Evolutionary conservation across 306 rosid genomes (phyloP).

Genomic region (Senna siamea): DNA sequence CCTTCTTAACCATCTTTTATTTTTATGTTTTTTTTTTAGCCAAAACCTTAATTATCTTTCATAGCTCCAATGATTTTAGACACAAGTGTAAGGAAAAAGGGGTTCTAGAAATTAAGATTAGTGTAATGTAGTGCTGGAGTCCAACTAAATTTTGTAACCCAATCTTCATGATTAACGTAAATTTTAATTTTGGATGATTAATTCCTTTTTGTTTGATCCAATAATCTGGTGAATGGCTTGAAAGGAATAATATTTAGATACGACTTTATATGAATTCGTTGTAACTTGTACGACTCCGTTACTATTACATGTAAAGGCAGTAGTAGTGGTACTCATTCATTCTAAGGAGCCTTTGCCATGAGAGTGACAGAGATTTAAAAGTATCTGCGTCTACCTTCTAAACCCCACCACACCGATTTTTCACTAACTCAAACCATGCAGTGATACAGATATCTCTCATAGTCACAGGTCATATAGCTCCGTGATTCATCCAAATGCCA

Average conservation of each 20-base stretch:
- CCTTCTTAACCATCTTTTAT: neutral
- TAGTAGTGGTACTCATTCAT: neutral
- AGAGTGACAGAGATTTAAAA: neutral
- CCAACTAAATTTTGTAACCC: no score
- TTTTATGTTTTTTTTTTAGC: no score
- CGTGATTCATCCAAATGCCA: constrained; percentile 36
- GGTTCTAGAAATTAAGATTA: neutral
- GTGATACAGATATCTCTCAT: neutral
- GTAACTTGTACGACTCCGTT: neutral
- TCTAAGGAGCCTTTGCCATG: neutral
- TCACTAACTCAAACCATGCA: constrained; percentile 38
- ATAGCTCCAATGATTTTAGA: neutral
- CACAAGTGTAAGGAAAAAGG: neutral
- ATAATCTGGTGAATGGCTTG: no score
- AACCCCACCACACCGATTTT: constrained; percentile 33
- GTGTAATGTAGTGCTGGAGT: neutral
- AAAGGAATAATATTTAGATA: no score
- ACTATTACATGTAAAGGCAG: no score
- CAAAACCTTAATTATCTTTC: neutral
- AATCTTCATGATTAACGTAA: neutral
- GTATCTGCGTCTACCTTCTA: neutral
- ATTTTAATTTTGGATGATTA: neutral
- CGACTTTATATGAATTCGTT: neutral
- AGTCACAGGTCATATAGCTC: constrained; percentile 7
- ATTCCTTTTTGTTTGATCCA: no score